These are phyloP conservation scores for Mycena alexandri DNA, from an alignment of 768 basidiomycete genomes.

Conservation along the genomic window DNA sequence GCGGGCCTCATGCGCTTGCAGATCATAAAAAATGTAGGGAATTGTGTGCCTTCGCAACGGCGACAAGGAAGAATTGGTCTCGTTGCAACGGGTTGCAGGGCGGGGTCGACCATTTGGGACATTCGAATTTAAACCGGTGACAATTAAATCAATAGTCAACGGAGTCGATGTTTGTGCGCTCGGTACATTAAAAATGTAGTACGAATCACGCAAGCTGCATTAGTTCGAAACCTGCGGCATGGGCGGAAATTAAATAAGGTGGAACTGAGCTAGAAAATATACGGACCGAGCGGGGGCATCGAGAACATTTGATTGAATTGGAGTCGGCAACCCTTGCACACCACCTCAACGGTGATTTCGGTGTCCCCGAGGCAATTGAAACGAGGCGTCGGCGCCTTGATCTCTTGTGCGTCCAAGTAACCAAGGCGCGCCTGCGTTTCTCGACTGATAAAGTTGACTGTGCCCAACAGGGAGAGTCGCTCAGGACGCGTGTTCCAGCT, in stretches of 20 bases:
- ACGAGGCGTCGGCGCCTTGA: slow-evolving; percentile 26
- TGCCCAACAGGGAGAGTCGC: slow-evolving; percentile 37
- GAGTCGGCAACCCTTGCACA: slow-evolving; percentile 33
- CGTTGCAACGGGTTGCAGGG: neutral
- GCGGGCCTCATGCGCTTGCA: neutral
- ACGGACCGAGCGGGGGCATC: slow-evolving; percentile 37
- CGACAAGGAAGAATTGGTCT: neutral
- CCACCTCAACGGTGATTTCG: slow-evolving; percentile 34
- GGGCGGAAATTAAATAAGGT: neutral
- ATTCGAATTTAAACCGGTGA: neutral
- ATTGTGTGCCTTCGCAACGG: neutral
- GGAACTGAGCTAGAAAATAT: neutral
- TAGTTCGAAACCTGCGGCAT: slow-evolving; percentile 29
- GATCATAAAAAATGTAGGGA: too few relatives aligned
- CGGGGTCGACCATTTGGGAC: neutral
- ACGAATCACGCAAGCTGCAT: slow-evolving; percentile 32
- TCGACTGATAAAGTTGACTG: slow-evolving; percentile 22
- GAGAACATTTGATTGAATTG: slow-evolving; percentile 39
- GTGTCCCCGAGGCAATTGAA: slow-evolving; percentile 29
- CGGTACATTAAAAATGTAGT: neutral
- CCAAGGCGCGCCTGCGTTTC: slow-evolving; percentile 20
- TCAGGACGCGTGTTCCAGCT: slow-evolving; percentile 38
- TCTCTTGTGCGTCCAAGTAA: slow-evolving; percentile 24
- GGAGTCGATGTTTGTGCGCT: too few relatives aligned
- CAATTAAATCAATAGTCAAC: neutral